These are phyloP conservation scores for Malus hybrid DNA, from an alignment of 331 rosid species.

Conservation along the genomic window DNA sequence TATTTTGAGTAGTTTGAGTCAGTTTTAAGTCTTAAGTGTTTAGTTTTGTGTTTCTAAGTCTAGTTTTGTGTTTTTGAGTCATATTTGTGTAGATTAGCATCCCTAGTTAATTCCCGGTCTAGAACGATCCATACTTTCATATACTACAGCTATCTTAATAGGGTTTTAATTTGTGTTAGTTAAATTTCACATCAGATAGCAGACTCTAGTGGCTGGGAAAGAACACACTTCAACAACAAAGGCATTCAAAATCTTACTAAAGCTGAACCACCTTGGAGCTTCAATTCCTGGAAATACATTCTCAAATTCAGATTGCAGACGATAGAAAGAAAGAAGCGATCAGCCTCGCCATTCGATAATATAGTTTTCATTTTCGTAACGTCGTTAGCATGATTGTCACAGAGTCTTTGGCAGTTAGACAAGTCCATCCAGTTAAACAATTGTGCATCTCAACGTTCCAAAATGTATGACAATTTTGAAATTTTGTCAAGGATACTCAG, in stretches of 20 bases:
- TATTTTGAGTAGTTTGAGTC: no score
- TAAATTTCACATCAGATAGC: no score
- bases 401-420: background rate
- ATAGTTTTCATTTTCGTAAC: background rate
- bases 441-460: background rate
- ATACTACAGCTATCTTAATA: no score
- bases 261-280: background rate
- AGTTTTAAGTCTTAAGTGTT: no score
- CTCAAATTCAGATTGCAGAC: background rate
- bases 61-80: no score
- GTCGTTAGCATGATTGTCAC: background rate
- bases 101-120: no score
- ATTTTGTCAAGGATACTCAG: background rate
- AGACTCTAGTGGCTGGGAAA: no score
- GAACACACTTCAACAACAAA: no score
- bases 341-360: background rate
- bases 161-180: no score
- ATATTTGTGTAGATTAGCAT: no score
- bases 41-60: no score
- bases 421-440: background rate
- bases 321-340: background rate
- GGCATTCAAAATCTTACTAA: background rate
- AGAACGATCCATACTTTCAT: no score
- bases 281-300: background rate
- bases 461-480: background rate